Percentiles rank a stretch among this genome's conserved stretches.
Conservation (phyloP, 1,139 yeast genomes). For the Pichiaceae sp. region DNA sequence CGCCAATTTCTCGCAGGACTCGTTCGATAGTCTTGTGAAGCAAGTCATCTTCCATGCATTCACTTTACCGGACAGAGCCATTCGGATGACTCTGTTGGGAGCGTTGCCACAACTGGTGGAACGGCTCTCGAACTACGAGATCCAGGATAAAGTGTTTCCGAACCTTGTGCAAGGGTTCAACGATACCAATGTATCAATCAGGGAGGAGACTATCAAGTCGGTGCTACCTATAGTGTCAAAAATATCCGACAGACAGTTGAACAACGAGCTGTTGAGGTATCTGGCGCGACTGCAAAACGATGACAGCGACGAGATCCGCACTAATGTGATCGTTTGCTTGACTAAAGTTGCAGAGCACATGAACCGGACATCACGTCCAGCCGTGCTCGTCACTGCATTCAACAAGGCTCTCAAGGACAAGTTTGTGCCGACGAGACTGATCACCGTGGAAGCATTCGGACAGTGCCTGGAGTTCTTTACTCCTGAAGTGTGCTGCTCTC, state of each 20-base stretch:
- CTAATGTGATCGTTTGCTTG: conserved; percentile 73
- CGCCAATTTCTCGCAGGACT: conserved; percentile 17
- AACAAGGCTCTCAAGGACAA: conserved; percentile 78
- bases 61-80: conserved; percentile 63
- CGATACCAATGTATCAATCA: conserved; percentile 72
- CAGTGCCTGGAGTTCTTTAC: conserved; percentile 58
- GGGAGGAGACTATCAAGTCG: conserved; percentile 75
- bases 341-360: conserved; percentile 63
- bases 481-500: conserved; percentile 71
- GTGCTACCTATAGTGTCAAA: conserved; percentile 57
- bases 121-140: conserved; percentile 47
- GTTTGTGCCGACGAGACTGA: conserved; percentile 66
- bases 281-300: conserved; percentile 88
- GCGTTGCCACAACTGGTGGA: conserved; percentile 50
- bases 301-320: conserved; percentile 72
- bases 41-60: conserved; percentile 62
- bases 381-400: conserved; percentile 81
- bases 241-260: conserved; percentile 71
- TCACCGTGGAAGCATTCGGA: conserved; percentile 70
- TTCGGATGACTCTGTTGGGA: conserved; percentile 62
- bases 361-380: conserved; percentile 49
- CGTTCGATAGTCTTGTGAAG: conserved; percentile 40
- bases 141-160: conserved; percentile 64
- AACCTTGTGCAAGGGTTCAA: conserved; percentile 69
- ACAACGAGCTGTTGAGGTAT: conserved; percentile 73